Conservation (phyloP, 2,329 filamentous ascomycete genomes). For the Beauveria pseudobassiana region DNA sequence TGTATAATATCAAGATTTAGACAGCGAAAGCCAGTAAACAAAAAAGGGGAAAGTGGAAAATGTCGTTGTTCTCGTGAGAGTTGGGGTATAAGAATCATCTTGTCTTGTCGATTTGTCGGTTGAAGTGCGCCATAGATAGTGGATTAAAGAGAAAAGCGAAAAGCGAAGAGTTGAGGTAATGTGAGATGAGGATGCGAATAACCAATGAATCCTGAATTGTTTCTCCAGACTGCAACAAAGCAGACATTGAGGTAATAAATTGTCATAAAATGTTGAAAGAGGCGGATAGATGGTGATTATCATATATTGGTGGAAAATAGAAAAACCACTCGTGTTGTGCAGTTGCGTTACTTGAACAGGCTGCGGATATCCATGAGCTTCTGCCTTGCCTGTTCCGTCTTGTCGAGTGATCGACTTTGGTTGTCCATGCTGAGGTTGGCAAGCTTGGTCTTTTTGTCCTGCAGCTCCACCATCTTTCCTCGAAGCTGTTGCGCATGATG, state of each 20-base stretch:
- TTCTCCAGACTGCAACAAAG: not conserved
- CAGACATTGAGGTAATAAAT: not conserved
- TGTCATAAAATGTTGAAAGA: not conserved
- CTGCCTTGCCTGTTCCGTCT: slow-evolving; percentile 50
- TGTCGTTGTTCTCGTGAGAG: slow-evolving; percentile 6
- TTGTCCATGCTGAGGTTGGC: slow-evolving; percentile 80
- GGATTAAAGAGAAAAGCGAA: slow-evolving; percentile 19
- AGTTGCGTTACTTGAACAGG: slow-evolving; percentile 41
- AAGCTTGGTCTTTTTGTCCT: slow-evolving; percentile 86
- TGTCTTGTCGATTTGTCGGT: not conserved
- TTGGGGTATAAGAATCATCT: slow-evolving; percentile 8
- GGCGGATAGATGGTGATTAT: not conserved
- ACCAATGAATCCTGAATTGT: not conserved
- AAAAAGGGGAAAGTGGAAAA: not conserved
- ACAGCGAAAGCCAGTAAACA: not conserved
- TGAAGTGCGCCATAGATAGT: not conserved
- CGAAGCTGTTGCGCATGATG: slow-evolving; percentile 85
- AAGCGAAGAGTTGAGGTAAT: slow-evolving; percentile 16
- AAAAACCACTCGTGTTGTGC: not conserved
- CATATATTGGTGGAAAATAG: not conserved
- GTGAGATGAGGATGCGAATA: not conserved
- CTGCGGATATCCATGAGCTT: slow-evolving; percentile 51
- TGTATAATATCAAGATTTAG: slow-evolving; percentile 5
- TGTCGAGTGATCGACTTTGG: slow-evolving; percentile 45
- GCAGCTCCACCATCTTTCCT: slow-evolving; percentile 84